Conservation (phyloP, 192 early-diverging fungal genomes). For the Linnemannia hyalina region DNA sequence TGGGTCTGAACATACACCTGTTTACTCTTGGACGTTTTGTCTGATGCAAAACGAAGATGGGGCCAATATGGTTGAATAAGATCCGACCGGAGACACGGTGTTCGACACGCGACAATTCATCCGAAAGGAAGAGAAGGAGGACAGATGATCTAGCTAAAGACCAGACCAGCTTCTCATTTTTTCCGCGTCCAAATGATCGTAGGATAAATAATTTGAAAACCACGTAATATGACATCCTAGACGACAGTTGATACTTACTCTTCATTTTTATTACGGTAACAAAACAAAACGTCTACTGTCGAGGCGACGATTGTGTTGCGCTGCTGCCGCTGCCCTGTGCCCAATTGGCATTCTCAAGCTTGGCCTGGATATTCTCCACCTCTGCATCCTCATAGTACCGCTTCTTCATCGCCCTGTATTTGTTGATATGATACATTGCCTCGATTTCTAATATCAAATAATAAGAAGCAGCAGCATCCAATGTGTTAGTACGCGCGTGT, state of each 20-base stretch:
- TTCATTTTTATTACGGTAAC: neutral
- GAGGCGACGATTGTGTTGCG: neutral
- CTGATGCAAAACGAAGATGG: neutral
- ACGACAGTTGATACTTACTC: neutral
- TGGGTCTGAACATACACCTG: neutral
- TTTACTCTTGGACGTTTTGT: neutral
- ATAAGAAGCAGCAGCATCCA: neutral
- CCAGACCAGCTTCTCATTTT: neutral
- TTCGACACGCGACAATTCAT: neutral
- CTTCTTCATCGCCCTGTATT: conserved; percentile 56
- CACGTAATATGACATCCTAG: neutral
- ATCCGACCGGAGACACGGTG: neutral
- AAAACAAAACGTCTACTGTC: neutral
- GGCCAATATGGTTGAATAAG: neutral
- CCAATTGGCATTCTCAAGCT: conserved; percentile 36
- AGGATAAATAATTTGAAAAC: no score
- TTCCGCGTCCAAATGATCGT: neutral
- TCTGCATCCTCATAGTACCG: conserved; percentile 35
- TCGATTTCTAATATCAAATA: conserved; percentile 36
- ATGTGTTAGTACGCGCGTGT: neutral
- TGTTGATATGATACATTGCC: conserved; percentile 58
- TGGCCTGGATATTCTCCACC: conserved; percentile 32
- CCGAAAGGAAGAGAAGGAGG: neutral
- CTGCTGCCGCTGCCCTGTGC: conserved; percentile 3
- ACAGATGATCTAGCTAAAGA: neutral